These are phyloP conservation scores for Helichrysum umbraculigerum DNA, from an alignment of 129 eudicot genomes.

Conservation along the genomic window DNA sequence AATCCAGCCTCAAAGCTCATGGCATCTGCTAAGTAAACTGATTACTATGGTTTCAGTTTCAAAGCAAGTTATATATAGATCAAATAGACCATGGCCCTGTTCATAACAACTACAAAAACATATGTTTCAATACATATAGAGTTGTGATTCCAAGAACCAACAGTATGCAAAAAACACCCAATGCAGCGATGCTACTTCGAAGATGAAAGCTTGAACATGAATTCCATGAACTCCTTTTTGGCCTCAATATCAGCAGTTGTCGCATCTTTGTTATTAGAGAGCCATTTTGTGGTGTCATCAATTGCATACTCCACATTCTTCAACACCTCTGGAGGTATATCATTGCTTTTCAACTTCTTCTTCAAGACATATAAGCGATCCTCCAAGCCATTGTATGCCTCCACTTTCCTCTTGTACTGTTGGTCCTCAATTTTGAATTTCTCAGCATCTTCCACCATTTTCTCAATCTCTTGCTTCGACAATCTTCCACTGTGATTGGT, in stretches of 20 bases:
- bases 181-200: too few relatives aligned
- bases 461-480: slow-evolving; percentile 1
- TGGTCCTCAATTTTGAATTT: slow-evolving; percentile 5
- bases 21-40: too few relatives aligned
- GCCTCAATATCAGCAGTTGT: background rate
- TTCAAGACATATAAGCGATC: slow-evolving; percentile 3
- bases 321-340: background rate
- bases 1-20: too few relatives aligned
- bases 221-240: background rate
- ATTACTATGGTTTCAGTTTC: too few relatives aligned
- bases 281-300: background rate
- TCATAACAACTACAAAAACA: too few relatives aligned
- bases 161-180: too few relatives aligned
- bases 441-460: slow-evolving; percentile 11
- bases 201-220: too few relatives aligned
- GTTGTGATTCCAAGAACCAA: too few relatives aligned
- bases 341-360: background rate
- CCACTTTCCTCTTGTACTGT: slow-evolving; percentile 12
- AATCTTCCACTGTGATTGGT: slow-evolving; percentile 7
- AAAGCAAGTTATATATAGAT: too few relatives aligned
- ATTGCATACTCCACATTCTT: background rate
- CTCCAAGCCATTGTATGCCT: slow-evolving; percentile 1
- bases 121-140: too few relatives aligned
- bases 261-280: background rate
- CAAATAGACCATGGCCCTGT: too few relatives aligned